Conservation (phyloP, 805 yeast genomes). For the Metschnikowia dekortorum region DNA sequence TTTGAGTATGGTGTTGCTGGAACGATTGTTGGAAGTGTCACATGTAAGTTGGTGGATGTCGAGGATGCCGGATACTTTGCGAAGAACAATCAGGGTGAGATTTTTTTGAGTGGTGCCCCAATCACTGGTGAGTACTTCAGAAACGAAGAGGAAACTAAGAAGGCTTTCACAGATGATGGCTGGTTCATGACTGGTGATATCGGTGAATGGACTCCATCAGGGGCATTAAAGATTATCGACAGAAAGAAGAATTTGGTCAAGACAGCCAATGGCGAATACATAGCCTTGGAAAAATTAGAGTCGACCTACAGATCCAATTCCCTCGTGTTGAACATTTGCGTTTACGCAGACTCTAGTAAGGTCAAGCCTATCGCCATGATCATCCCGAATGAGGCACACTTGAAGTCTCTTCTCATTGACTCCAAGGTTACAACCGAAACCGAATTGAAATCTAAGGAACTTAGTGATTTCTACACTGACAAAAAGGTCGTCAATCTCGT, state of each 20-base stretch:
- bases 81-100: slow-evolving; percentile 89
- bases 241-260: slow-evolving; percentile 94
- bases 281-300: slow-evolving; percentile 93
- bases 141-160: slow-evolving; percentile 75
- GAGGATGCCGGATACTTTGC: slow-evolving; percentile 89
- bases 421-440: slow-evolving; percentile 46
- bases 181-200: slow-evolving; percentile 98
- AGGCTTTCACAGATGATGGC: slow-evolving; percentile 75
- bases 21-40: slow-evolving; percentile 73
- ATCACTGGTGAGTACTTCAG: slow-evolving; percentile 75
- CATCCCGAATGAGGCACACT: slow-evolving; percentile 68
- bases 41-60: slow-evolving; percentile 86
- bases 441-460: slow-evolving; percentile 39
- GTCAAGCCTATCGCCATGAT: slow-evolving; percentile 92
- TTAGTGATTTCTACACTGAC: slow-evolving; percentile 52
- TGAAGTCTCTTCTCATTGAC: slow-evolving; percentile 54
- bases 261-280: slow-evolving; percentile 95
- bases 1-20: slow-evolving; percentile 80
- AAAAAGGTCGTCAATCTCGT: slow-evolving; percentile 52
- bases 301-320: slow-evolving; percentile 81
- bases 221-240: slow-evolving; percentile 81
- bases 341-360: slow-evolving; percentile 83
- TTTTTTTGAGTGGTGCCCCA: slow-evolving; percentile 70
- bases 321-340: slow-evolving; percentile 76
- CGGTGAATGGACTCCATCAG: slow-evolving; percentile 84